Evolutionary conservation across 768 basidiomycete genomes (phyloP).

Genomic region (Mycena rosella): DNA sequence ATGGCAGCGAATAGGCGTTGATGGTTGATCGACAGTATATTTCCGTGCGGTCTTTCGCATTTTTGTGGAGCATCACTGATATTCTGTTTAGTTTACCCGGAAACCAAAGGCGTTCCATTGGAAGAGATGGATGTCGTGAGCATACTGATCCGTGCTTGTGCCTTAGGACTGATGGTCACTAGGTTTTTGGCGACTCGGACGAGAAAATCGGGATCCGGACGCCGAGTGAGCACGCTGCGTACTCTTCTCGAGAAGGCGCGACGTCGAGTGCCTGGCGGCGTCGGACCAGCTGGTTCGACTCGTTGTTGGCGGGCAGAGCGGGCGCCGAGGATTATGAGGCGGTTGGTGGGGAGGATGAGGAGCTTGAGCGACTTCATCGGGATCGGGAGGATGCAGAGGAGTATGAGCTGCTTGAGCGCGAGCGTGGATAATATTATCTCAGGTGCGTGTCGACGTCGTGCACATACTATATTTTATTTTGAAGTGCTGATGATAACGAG

Average conservation of each 20-base stretch:
- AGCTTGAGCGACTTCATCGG: neutral
- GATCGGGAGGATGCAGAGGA: constrained; percentile 1
- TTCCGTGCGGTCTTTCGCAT: constrained; percentile 76
- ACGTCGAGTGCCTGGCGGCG: neutral
- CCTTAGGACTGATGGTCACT: neutral
- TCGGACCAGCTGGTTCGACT: neutral
- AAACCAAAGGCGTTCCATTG: constrained; percentile 86
- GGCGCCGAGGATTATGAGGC: neutral
- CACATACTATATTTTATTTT: no score
- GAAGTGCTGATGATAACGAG: no score
- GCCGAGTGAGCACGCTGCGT: neutral
- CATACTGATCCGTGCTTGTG: neutral
- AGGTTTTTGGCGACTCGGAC: constrained; percentile 5
- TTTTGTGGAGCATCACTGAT: constrained; percentile 21
- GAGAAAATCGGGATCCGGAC: neutral
- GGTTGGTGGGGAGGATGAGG: constrained; percentile 1
- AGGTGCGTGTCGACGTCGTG: no score
- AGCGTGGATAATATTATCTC: neutral
- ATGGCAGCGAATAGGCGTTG: no score
- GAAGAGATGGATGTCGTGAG: constrained; percentile 89
- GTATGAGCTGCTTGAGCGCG: constrained; percentile 12
- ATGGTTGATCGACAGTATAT: constrained; percentile 66
- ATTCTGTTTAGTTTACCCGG: constrained; percentile 74
- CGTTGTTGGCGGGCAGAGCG: neutral
- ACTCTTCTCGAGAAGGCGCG: neutral